phyloP scores from a whole-genome alignment of 495 filamentous ascomycete genomes.

The Filosporella fistucella region DNA sequence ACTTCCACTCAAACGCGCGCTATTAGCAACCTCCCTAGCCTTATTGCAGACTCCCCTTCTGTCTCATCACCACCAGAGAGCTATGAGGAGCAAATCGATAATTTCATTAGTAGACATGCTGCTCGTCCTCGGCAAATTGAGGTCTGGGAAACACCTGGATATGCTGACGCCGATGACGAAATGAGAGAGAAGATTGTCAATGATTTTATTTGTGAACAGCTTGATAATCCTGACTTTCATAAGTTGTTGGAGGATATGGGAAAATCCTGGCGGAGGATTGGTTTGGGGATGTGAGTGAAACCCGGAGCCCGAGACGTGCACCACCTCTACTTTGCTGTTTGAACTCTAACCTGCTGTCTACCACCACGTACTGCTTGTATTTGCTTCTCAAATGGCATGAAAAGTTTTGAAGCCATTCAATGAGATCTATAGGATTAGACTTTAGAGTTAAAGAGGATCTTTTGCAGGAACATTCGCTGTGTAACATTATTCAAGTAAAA shows the following conservation, averaged over 20 bases:
- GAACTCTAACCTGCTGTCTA: too few species aligned
- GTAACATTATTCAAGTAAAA: too few species aligned
- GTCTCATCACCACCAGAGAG: slow-evolving; percentile 11
- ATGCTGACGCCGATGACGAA: slow-evolving; percentile 27
- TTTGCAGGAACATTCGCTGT: too few species aligned
- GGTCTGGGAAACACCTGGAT: slow-evolving; percentile 25
- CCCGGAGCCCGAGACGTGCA: too few species aligned
- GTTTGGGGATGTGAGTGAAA: slow-evolving; percentile 26
- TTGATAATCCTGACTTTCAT: slow-evolving; percentile 36
- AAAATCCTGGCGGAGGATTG: slow-evolving; percentile 35
- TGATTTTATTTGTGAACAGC: slow-evolving; percentile 34
- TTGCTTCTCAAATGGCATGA: too few species aligned
- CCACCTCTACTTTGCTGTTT: too few species aligned
- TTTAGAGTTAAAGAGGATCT: too few species aligned
- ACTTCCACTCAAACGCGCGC: not conserved
- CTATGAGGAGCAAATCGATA: slow-evolving; percentile 18
- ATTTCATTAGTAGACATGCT: slow-evolving; percentile 17
- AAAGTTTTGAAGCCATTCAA: too few species aligned
- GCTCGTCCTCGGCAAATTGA: slow-evolving; percentile 7
- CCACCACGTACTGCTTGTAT: too few species aligned
- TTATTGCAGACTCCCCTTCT: not conserved
- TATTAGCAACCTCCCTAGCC: not conserved
- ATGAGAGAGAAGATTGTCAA: slow-evolving; percentile 31
- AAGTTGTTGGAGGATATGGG: slow-evolving; percentile 36
- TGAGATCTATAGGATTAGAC: too few species aligned